Evolutionary conservation across 345 rosid genomes (phyloP).

Genomic region (Raphanus sativus): DNA sequence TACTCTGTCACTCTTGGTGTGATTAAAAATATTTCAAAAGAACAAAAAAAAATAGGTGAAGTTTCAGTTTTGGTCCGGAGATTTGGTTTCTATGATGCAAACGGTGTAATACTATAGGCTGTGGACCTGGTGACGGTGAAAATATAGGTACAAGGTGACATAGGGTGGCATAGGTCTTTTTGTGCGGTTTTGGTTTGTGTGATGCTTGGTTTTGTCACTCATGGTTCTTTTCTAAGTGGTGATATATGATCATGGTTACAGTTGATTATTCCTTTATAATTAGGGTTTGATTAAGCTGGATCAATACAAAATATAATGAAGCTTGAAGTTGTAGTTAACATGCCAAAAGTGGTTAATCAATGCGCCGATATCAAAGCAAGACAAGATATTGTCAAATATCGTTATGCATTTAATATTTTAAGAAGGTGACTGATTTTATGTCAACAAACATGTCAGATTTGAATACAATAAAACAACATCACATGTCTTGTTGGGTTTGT

Average conservation of each 20-base stretch:
- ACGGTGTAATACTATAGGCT: neutral
- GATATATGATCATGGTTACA: neutral
- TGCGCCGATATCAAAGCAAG: neutral
- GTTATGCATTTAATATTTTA: neutral
- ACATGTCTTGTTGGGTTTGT: neutral
- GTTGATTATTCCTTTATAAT: neutral
- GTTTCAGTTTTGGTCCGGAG: neutral
- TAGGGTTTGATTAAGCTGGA: neutral
- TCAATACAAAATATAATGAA: neutral
- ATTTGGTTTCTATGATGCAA: neutral
- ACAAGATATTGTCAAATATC: neutral
- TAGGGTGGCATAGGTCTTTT: neutral
- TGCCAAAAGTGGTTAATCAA: neutral
- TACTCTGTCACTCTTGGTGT: too few relatives aligned
- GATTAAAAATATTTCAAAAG: neutral
- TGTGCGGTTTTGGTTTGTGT: neutral
- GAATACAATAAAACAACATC: neutral
- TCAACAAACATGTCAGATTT: neutral
- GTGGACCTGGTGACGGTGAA: neutral
- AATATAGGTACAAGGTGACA: neutral
- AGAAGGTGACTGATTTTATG: neutral
- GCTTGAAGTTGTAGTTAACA: neutral
- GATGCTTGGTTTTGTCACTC: neutral
- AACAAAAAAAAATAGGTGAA: neutral
- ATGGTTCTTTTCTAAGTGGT: neutral